Base-by-base conservation (phyloP, 2,329 filamentous ascomycete genomes). In the Triangularia verruculosa region DNA sequence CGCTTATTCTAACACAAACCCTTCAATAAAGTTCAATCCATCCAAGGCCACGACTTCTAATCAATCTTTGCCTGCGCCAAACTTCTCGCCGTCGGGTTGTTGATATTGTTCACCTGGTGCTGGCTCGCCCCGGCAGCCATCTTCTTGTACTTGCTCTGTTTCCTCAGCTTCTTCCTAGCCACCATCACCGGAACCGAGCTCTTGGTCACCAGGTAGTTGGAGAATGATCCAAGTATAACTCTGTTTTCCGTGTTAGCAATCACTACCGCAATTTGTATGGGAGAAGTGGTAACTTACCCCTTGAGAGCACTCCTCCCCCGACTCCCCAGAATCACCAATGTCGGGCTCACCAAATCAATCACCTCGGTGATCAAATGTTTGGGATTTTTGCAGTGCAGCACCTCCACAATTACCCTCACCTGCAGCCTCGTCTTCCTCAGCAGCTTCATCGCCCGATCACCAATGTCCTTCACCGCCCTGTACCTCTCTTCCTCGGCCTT, bases 171-270 rank as follows among this genome's bases (percentile, higher is more conserved):
- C 80, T 96, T 97, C 64, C 95, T 84, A 7, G 95, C 95, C 34
- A 98, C 95, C 95, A 99, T 99, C 65, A 99, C 95, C 0, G 95
- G 95, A 15, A 96, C 93, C 2, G 92, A 96, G 67, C 92, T 96
- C 79, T 98, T 98, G 39, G 93, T 96, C 30, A 99, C 93, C 7
- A 99, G 83, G 73, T 99, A 99, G 74, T 98, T 98, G 65, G 92
- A 96, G 77, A 99, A 98, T 0, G 93, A 97, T 25, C 95, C 95
- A 28, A 99, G 84, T 65, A 99, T 89, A 22, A 97, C 94, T 73
- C 93, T 96, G 24, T 52, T 28, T 30, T 28, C 11, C 25, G n/a
- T 20, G n/a, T 56, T 17, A 56, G 54, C 32, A 25, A 30, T 30
- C 25, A 24, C 15, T 5, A 47, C n/a, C n/a, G 4, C n/a, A 9